These are phyloP conservation scores for Cystobasidium onofrii DNA, from an alignment of 768 basidiomycete species.

Conservation along the genomic window DNA sequence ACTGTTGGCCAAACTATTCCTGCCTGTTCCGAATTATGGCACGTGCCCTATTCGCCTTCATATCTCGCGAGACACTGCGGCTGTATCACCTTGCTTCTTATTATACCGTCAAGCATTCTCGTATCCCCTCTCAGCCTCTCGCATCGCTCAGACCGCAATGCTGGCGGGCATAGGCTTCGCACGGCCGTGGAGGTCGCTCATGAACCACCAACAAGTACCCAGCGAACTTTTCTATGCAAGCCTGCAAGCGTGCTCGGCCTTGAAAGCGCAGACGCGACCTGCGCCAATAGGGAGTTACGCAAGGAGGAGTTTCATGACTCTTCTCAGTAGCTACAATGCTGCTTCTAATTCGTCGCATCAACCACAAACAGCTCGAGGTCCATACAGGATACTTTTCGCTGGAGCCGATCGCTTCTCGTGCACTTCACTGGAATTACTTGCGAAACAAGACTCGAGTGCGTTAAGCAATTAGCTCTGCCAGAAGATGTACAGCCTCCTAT, in stretches of 20 bases:
- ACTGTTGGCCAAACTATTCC: too few species aligned
- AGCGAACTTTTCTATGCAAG: neutral
- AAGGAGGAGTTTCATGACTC: neutral
- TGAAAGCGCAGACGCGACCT: neutral
- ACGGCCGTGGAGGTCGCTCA: too few species aligned
- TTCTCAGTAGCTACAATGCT: neutral
- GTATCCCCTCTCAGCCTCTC: too few species aligned
- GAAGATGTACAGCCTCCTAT: too few species aligned
- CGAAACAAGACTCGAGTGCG: constrained; percentile 17
- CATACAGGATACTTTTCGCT: constrained; percentile 37
- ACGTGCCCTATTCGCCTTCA: too few species aligned
- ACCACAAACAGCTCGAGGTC: neutral
- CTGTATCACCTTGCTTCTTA: too few species aligned
- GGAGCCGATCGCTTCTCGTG: constrained; percentile 39
- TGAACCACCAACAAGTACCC: neutral
- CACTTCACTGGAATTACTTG: constrained; percentile 26
- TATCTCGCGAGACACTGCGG: too few species aligned
- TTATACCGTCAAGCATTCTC: too few species aligned
- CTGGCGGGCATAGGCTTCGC: too few species aligned
- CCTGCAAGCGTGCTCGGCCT: neutral
- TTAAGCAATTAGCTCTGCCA: neutral
- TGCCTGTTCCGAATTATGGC: too few species aligned
- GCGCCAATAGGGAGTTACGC: neutral
- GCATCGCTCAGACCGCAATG: too few species aligned
- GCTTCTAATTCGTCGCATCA: neutral